These are phyloP conservation scores for Tuber umbilicatum DNA, from an alignment of 495 filamentous ascomycete species.

Conservation along the genomic window DNA sequence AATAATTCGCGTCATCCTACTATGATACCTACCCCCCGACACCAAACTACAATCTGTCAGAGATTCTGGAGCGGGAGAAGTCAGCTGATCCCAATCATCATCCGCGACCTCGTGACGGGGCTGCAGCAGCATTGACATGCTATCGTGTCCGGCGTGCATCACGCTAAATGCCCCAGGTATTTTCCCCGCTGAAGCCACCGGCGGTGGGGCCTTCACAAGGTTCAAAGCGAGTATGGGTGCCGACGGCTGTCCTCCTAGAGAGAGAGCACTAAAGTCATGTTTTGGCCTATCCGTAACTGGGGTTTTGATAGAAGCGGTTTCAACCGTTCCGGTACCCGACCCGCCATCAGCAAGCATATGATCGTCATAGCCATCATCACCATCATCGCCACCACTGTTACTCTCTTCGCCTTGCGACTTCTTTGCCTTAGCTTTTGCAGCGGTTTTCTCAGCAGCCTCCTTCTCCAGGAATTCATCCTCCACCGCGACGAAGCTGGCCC, in stretches of 20 bases:
- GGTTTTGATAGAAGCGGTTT: neutral
- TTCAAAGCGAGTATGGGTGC: neutral
- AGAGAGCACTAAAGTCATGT: neutral
- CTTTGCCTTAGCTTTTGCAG: neutral
- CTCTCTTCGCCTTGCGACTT: neutral
- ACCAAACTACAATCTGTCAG: too few species aligned
- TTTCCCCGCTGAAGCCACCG: neutral
- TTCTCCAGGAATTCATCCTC: too few species aligned
- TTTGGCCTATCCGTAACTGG: neutral
- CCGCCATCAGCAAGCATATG: neutral
- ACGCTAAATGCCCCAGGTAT: neutral
- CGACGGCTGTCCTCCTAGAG: neutral
- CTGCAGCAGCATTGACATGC: neutral
- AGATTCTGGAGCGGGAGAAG: too few species aligned
- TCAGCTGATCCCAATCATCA: neutral
- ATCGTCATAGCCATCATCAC: neutral
- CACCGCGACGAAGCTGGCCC: conserved; percentile 64
- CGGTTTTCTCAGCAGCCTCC: conserved; percentile 17
- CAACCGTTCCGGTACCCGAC: neutral
- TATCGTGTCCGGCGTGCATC: neutral
- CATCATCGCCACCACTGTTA: neutral
- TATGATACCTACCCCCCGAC: too few species aligned
- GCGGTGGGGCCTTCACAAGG: neutral
- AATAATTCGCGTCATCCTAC: too few species aligned
- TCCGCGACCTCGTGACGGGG: neutral